phyloP scores from a whole-genome alignment of 1,139 yeast genomes.

The Candida tropicalis region DNA sequence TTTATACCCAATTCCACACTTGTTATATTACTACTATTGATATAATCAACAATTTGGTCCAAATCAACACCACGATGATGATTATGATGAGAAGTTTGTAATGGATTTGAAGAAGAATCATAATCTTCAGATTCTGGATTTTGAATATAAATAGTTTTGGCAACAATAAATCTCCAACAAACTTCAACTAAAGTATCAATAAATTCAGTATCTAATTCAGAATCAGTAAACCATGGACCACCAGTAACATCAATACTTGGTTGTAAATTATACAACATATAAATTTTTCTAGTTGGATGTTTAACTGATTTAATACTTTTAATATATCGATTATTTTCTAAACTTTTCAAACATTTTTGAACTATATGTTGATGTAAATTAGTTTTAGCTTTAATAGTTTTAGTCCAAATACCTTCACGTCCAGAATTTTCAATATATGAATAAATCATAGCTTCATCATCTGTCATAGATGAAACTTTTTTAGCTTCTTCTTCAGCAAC shows the following conservation, averaged over 20 bases:
- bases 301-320: constrained; percentile 91
- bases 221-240: constrained; percentile 99
- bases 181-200: constrained; percentile 82
- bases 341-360: constrained; percentile 75
- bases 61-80: constrained; percentile 67
- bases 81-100: constrained; percentile 52
- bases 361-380: constrained; percentile 94
- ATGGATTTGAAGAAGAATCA: constrained; percentile 25
- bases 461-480: constrained; percentile 71
- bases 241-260: constrained; percentile 97
- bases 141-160: constrained; percentile 51
- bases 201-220: constrained; percentile 92
- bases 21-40: constrained; percentile 73
- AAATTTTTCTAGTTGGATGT: constrained; percentile 94
- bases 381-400: constrained; percentile 86
- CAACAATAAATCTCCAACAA: constrained; percentile 84
- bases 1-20: constrained; percentile 74
- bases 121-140: constrained; percentile 64
- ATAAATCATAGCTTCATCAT: constrained; percentile 91
- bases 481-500: constrained; percentile 67
- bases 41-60: constrained; percentile 74
- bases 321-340: constrained; percentile 83
- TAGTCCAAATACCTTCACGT: constrained; percentile 96
- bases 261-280: constrained; percentile 89
- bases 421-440: constrained; percentile 91